Base-by-base conservation (phyloP, 176 grass and related monocot species). In the Rhipidocladum racemiflorum region DNA sequence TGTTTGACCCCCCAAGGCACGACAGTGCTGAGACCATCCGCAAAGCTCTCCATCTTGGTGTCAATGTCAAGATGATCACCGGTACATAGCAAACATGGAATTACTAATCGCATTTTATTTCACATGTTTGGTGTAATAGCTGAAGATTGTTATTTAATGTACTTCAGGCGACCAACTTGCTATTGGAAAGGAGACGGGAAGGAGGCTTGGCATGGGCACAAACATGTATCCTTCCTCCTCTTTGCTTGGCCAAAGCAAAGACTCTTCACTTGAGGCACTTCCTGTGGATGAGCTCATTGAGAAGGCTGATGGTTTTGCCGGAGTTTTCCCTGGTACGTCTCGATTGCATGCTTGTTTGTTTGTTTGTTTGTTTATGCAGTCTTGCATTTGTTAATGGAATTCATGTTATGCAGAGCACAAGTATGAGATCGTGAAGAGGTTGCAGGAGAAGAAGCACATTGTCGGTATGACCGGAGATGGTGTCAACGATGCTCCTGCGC, bases 141-240 rank as follows among this genome's bases (percentile, higher is more conserved):
- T 87, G 36, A 84, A 67, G 15, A 4, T 68, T 3, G 35, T 15
- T 1, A 42, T 62, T 35, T 68, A 29, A 34, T 84, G 2, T 84
- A 68, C 62, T 80, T 88, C 85, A 98, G 96, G 97, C 80, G 97
- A 99, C 64, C 97, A 99, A 50, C 92, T 99, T 81, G 93, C 97
- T 10, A 99, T 99, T 85, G 97, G 89, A 21, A 99, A 99, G 83
- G 97, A 99, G 84, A 99, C 97, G 0, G 97, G 97, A 61, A 83
- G 97, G 76, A 99, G 97, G 73, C 97, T 99, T 75, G 97, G 97
- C 61, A 99, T 99, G 97, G 97, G 97, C 43, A 92, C 92, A 53
- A 99, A 99, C 91, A 99, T 99, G 97, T 96, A 99, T 81, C 97
- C 97, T 84, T 99, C 97, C 69, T 99, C 97, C 62, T 59, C 97